Evolutionary conservation across 2,329 filamentous ascomycete genomes (phyloP), one percentile per base, ranked within the genome.

Genomic region (Phialemoniopsis sp.): DNA sequence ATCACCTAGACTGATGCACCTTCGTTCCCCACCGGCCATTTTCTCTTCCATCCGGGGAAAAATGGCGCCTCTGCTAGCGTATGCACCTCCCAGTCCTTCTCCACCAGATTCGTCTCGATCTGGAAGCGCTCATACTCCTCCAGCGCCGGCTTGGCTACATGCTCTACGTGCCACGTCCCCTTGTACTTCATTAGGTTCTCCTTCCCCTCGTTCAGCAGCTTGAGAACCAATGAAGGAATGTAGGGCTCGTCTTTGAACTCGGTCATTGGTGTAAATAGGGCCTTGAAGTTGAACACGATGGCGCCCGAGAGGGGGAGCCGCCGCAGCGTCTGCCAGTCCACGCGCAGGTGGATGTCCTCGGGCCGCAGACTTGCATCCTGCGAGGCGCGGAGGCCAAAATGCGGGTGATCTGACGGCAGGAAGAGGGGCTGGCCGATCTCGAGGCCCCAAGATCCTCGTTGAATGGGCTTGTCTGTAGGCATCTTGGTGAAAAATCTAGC

Each of bases 201-300:
- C 21, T 55, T 56, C 2, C 83, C 86, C 26, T 87, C 79, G 15
- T 68, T 74, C n/a, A 91, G 51, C 1, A 93, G 66, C 60, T 84
- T 86, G 3, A 80, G 60, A 2, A 89, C 38, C 5, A 94, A 56
- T 0, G 75, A 76, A 0, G 89, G 89, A 0, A 95, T 65, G 35
- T 80, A 85, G 0, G 85, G 77, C 57, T 95, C 89, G 41, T 85
- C 70, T 3, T 76, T 66, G 41, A 94, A 80, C 46, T 85, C 79
- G 1, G 70, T 57, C 0, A 95, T 58, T 0, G 85, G 85, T 0
- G 87, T 93, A 60, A 94, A 94, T 0, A 93, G 60, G 0, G 85
- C 87, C 55, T 91, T 94, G 75, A 91, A 95, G 59, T 93, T 94
- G 68, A 95, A 95, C 0, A 89, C 77, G 2, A 95, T 68, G 0